Evolutionary conservation across 805 yeast species (phyloP).

Genomic region (Ogataea ramenticola): DNA sequence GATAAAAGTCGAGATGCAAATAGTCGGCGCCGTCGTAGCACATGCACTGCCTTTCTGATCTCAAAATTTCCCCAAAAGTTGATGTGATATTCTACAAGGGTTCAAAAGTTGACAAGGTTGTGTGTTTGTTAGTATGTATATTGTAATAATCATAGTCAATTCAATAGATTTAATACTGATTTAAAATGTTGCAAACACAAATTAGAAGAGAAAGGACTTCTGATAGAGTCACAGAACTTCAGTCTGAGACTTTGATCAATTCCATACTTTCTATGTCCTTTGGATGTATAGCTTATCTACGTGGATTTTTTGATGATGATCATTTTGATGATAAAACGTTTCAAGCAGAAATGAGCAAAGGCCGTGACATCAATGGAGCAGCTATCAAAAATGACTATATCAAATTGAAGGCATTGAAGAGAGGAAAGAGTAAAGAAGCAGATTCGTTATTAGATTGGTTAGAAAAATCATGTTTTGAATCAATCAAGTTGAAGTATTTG

Average conservation of each 20-base stretch:
- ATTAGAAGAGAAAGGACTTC: conserved; percentile 8
- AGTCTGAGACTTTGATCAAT: conserved; percentile 38
- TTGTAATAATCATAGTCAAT: too few relatives aligned
- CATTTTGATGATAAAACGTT: conserved; percentile 42
- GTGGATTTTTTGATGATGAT: conserved; percentile 52
- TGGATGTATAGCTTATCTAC: conserved; percentile 49
- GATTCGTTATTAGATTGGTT: conserved; percentile 49
- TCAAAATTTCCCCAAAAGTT: too few relatives aligned
- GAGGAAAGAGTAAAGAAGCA: conserved; percentile 38
- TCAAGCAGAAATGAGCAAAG: conserved; percentile 29
- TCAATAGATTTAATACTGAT: too few relatives aligned
- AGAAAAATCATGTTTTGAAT: conserved; percentile 40
- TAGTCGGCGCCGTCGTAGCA: neutral
- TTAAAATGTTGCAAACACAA: neutral
- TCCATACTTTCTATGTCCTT: conserved; percentile 44
- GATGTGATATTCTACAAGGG: too few relatives aligned
- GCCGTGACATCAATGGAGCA: conserved; percentile 2
- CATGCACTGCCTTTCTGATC: too few relatives aligned
- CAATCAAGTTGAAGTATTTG: conserved; percentile 34
- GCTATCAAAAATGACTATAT: conserved; percentile 20
- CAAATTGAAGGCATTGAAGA: conserved; percentile 39
- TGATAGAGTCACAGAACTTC: conserved; percentile 13
- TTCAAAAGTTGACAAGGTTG: too few relatives aligned
- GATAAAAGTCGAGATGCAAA: neutral
- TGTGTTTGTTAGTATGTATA: too few relatives aligned